phyloP scores from a whole-genome alignment of 164 flowering plant species.

The Malania oleifera region DNA sequence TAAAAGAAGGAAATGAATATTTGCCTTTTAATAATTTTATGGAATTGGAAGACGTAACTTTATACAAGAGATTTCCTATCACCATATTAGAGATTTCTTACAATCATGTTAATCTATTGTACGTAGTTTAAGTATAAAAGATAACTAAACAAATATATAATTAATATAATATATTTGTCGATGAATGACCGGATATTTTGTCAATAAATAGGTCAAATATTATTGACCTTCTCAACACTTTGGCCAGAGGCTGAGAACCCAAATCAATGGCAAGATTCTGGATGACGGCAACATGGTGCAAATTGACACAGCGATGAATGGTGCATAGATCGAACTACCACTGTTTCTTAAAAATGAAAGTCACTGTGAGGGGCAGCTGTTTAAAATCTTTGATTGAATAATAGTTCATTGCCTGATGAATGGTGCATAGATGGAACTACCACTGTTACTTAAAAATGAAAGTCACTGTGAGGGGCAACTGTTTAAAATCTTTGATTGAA shows the following conservation, averaged over 20 bases:
- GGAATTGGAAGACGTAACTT: too few species aligned
- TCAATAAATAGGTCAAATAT: too few species aligned
- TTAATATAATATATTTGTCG: too few species aligned
- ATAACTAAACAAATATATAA: too few species aligned
- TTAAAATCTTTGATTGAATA: constrained; percentile 1
- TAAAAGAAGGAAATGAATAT: too few species aligned
- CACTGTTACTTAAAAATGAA: not conserved
- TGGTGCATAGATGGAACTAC: constrained; percentile 37
- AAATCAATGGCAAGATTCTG: constrained; percentile 63
- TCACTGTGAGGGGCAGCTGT: not conserved
- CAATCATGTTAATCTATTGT: too few species aligned
- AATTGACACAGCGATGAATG: constrained; percentile 51
- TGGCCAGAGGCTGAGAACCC: constrained; percentile 69
- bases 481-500: not conserved
- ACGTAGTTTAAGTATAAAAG: too few species aligned
- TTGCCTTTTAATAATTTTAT: too few species aligned
- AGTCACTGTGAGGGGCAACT: not conserved
- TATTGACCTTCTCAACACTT: too few species aligned
- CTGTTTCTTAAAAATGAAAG: constrained; percentile 1
- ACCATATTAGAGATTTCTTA: too few species aligned
- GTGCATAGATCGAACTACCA: constrained; percentile 31
- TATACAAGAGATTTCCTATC: too few species aligned
- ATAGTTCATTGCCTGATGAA: constrained; percentile 30
- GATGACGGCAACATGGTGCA: constrained; percentile 58
- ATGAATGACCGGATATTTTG: too few species aligned